Evolutionary conservation across 768 basidiomycete genomes (phyloP).

Genomic region (Lyophyllum semitale): DNA sequence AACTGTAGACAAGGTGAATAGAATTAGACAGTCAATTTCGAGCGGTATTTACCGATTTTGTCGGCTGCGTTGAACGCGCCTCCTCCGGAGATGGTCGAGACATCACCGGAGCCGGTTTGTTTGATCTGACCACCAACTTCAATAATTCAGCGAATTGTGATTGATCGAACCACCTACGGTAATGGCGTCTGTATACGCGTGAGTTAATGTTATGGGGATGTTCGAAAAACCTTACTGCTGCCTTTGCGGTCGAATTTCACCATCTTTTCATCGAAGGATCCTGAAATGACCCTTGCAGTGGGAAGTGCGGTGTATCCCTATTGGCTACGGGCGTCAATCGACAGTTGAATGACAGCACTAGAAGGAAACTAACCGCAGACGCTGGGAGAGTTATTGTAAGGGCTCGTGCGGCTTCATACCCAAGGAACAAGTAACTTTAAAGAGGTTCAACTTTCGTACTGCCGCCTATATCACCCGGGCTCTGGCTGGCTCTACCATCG

Average conservation of each 20-base stretch:
- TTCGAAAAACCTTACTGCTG: no score
- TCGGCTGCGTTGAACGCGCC: constrained; percentile 27
- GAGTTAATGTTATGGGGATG: no score
- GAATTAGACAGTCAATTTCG: neutral
- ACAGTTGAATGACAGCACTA: neutral
- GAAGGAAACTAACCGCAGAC: constrained; percentile 21
- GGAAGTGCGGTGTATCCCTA: constrained; percentile 29
- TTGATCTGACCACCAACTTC: constrained; percentile 17
- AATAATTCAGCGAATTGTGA: neutral
- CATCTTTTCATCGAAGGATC: constrained; percentile 29
- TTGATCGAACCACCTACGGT: constrained; percentile 13
- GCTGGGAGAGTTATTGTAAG: constrained; percentile 26
- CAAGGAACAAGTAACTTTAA: neutral
- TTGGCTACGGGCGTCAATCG: neutral
- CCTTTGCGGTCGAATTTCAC: constrained; percentile 28
- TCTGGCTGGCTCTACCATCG: constrained; percentile 10
- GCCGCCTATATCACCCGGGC: neutral
- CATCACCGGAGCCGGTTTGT: constrained; percentile 28
- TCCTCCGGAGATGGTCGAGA: constrained; percentile 27
- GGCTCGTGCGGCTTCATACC: constrained; percentile 18
- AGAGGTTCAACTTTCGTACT: neutral
- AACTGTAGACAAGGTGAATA: constrained; percentile 11
- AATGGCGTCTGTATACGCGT: constrained; percentile 17
- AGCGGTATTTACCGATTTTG: constrained; percentile 23
- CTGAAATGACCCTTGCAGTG: constrained; percentile 28